Percentiles rank a stretch among this genome's conserved stretches.
These are phyloP conservation scores for Phytophthora lateralis DNA, from an alignment of 352 stramenopile genomes.

Conservation along the genomic window DNA sequence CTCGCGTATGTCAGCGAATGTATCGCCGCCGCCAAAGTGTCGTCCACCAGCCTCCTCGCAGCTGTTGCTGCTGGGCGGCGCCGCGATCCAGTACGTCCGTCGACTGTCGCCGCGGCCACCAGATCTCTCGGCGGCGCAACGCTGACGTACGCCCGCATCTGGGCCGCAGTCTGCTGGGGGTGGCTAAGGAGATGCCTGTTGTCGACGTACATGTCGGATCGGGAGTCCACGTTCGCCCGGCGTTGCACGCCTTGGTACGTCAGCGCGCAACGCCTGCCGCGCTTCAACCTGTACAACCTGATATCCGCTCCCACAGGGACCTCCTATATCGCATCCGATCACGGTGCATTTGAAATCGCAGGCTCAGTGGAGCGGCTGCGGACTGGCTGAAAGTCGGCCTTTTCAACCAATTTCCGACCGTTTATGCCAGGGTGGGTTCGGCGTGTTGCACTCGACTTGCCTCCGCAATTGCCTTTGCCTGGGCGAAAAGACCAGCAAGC, in stretches of 20 bases:
- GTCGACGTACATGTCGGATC: neutral
- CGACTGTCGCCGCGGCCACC: constrained; percentile 1
- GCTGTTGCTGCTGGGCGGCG: too few relatives aligned
- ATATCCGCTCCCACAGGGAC: constrained; percentile 1
- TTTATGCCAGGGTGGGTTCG: constrained; percentile 17
- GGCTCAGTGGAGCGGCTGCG: too few relatives aligned
- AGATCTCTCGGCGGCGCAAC: neutral
- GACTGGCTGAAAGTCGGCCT: too few relatives aligned
- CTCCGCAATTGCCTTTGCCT: constrained; percentile 1
- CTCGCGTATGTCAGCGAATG: too few relatives aligned
- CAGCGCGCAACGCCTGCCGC: neutral
- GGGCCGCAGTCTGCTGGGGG: constrained; percentile 5
- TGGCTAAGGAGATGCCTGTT: constrained; percentile 8
- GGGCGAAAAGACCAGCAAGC: too few relatives aligned
- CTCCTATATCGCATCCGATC: neutral
- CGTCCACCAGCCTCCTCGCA: too few relatives aligned
- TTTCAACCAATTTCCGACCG: too few relatives aligned
- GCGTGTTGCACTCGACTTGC: constrained; percentile 2
- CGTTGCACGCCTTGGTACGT: neutral
- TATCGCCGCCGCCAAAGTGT: too few relatives aligned
- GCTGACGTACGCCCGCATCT: constrained; percentile 10
- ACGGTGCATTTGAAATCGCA: neutral
- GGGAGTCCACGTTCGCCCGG: neutral
- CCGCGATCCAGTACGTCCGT: neutral
- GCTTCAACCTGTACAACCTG: constrained; percentile 18